Conservation (phyloP, 2,329 filamentous ascomycete genomes). For the Hypoxylon sp. region DNA sequence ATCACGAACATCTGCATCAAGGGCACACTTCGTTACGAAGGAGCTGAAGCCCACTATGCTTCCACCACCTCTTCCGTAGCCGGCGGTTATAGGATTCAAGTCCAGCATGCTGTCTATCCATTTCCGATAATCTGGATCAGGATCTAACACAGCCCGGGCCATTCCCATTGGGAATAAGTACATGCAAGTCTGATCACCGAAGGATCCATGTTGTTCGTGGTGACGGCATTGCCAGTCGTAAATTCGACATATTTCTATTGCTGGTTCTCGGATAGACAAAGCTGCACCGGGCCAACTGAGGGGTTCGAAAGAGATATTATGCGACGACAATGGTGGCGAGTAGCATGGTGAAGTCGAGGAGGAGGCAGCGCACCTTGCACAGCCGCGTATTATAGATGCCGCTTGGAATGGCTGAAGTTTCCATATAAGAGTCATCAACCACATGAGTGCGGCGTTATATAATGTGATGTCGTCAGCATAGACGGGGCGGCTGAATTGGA, state of each 20-base stretch:
- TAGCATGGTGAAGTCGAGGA: slow-evolving; percentile 7
- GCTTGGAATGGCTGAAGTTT: slow-evolving; percentile 35
- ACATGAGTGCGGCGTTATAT: slow-evolving; percentile 43
- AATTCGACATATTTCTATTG: slow-evolving; percentile 40
- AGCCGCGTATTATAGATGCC: slow-evolving; percentile 32
- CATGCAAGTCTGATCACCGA: slow-evolving; percentile 39
- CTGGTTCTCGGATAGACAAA: slow-evolving; percentile 42
- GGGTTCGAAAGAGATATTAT: slow-evolving; percentile 35
- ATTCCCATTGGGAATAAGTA: slow-evolving; percentile 46
- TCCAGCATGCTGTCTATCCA: slow-evolving; percentile 45
- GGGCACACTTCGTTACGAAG: slow-evolving; percentile 38
- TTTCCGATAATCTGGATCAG: slow-evolving; percentile 24
- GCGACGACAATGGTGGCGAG: slow-evolving; percentile 8
- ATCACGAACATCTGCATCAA: slow-evolving; percentile 13
- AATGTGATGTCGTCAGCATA: slow-evolving; percentile 42
- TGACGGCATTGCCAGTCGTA: slow-evolving; percentile 43
- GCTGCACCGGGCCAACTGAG: slow-evolving; percentile 32
- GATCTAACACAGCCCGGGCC: slow-evolving; percentile 39
- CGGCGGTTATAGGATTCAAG: slow-evolving; percentile 36
- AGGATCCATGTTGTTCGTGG: slow-evolving; percentile 28
- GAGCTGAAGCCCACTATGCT: slow-evolving; percentile 40
- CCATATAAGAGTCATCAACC: slow-evolving; percentile 43
- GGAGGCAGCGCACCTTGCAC: slow-evolving; percentile 33
- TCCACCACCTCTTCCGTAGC: slow-evolving; percentile 37
- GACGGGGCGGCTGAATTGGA: slow-evolving; percentile 35